Evolutionary conservation across 202 grass and related monocot species (phyloP), one percentile per base, ranked within the genome.

Genomic region (Brachypodium distachyon): DNA sequence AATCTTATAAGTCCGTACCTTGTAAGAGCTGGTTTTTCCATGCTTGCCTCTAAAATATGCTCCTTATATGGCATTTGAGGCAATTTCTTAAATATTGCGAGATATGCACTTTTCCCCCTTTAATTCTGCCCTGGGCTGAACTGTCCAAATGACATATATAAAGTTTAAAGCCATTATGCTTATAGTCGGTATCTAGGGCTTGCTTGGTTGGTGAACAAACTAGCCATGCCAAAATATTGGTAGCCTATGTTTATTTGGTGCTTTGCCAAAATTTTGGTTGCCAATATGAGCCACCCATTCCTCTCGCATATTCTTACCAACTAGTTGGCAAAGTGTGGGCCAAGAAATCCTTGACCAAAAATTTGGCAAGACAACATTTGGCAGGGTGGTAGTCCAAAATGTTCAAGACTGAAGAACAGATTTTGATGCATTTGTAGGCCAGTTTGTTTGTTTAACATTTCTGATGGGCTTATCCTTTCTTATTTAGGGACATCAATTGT

Each of bases 401-500:
- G 0, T 13, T 23, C 6, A 10, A 2, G 33, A 38, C 19, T 64
- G 2, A 54, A 1, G 1, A 29, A 38, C 12, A 9, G 12, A 16
- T 44, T 12, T 21, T 25, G 9, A 14, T 62, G 2, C 37, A 38
- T 67, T 49, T 73, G 1, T 49, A 3, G 49, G 1, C 37, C 29
- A 4, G 0, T 33, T 61, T 49, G 26, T 78, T 38, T 54, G 22
- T n/a, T 19, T 63, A 68, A 52, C 9, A 17, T 61, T 28, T 18
- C 70, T 74, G 32, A 61, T 51, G 19, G 2, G n/a, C 73, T 56
- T 12, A 19, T 14, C 13, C 3, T 1, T 59, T 12, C 80, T 73
- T 44, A 46, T 38, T 29, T 58, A 97, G 93, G 93, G 33, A 93
- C 90, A 18, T 97, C 93, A 12, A 93, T 93, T 40, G 51, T 90